Base-by-base conservation (phyloP, 2,329 filamentous ascomycete genomes). In the Trichoderma sp. region DNA sequence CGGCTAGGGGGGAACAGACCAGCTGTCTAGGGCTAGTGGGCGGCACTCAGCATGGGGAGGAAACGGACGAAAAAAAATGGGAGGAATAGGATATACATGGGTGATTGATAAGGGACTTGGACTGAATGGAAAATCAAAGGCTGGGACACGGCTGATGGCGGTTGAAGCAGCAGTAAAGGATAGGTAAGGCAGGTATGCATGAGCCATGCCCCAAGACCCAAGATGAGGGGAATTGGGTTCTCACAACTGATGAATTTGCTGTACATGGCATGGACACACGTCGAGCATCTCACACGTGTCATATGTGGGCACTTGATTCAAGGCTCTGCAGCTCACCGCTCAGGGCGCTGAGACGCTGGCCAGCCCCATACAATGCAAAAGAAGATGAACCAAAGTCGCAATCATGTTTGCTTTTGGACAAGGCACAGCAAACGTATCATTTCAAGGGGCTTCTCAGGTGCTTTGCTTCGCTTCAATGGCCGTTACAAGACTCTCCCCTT, bases 141-240 rank as follows among this genome's bases (percentile, higher is more conserved):
- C 50, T 32, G 23, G 62, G 62, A 53, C 23, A 30, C 39, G 30
- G 20, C 11, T 53, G 57, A 59, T n/a, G 28, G 57, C 28, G 28
- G n/a, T n/a, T 32, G 57, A 34, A 20, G 43, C 43, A 50, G 13
- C 53, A 57, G 23, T 17, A 0, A 20, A 20, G n/a, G 11, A 47
- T 20, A 58, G 28, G 26, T 71, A 71, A 71, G 68, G 68, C 68
- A 66, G 23, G 20, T 66, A 71, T 71, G 68, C 68, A 71, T 71
- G 68, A 50, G 47, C 58, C n/a, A 30, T 20, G 43, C 53, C 39
- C 67, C 68, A 47, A 39, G 36, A 39, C 39, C 67, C 68, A 47
- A 65, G 47, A 39, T 36, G 68, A 66, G 59, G 68, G 61, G 47
- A 58, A 71, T 65, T 71, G 59, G 68, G 68, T 70, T 64, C 59